phyloP scores from a whole-genome alignment of 768 basidiomycete genomes.

The Tephrocybe sp. region DNA sequence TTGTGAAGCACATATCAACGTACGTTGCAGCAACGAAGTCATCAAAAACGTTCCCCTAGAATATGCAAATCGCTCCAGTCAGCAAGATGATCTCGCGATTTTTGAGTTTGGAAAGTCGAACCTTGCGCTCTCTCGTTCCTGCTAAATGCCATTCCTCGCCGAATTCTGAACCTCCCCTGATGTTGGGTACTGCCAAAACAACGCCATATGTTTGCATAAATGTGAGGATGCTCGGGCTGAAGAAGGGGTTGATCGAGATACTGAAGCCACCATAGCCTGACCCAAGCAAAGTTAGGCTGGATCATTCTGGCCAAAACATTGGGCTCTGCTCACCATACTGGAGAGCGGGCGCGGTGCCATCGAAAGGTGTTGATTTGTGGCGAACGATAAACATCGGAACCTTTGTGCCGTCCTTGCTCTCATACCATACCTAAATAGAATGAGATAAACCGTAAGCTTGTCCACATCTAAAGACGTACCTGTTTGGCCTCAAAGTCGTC shows the following conservation, averaged over 20 bases:
- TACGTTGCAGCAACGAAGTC: slow-evolving; percentile 85
- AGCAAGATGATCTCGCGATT: too few species aligned
- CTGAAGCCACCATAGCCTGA: slow-evolving; percentile 83
- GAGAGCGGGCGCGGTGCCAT: slow-evolving; percentile 75
- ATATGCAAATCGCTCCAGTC: too few species aligned
- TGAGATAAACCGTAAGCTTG: neutral
- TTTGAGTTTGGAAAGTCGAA: slow-evolving; percentile 21
- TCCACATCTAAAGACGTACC: slow-evolving; percentile 28
- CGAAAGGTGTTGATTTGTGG: slow-evolving; percentile 65
- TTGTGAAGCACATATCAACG: slow-evolving; percentile 20
- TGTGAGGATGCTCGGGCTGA: slow-evolving; percentile 69
- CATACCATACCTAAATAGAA: slow-evolving; percentile 63
- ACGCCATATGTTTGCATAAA: slow-evolving; percentile 72
- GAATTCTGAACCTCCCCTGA: slow-evolving; percentile 75
- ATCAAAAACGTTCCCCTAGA: slow-evolving; percentile 70
- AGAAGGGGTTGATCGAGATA: slow-evolving; percentile 69
- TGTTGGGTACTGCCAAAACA: slow-evolving; percentile 57
- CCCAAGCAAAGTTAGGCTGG: neutral
- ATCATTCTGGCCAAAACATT: neutral
- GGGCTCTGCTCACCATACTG: slow-evolving; percentile 59
- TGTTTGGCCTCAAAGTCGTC: slow-evolving; percentile 73
- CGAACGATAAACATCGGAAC: slow-evolving; percentile 87
- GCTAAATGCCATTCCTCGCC: slow-evolving; percentile 85
- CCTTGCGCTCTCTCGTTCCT: slow-evolving; percentile 72
- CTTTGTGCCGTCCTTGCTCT: slow-evolving; percentile 75